Evolutionary conservation across 768 basidiomycete species (phyloP).

Genomic region (Scleroderma citrinum): DNA sequence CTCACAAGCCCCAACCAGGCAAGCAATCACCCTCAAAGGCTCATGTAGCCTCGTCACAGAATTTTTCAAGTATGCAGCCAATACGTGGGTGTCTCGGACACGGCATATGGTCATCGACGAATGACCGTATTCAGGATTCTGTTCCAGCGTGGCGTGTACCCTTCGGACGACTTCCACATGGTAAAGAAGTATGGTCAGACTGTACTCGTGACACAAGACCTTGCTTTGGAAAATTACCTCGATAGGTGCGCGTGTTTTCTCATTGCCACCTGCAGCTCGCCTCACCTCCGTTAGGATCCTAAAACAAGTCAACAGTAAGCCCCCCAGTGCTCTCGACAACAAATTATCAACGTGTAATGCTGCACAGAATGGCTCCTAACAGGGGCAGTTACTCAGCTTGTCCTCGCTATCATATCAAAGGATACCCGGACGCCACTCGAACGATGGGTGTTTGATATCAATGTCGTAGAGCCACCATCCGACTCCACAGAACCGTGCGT

Average conservation of each 20-base stretch:
- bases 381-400: constrained; percentile 88
- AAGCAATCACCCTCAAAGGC: constrained; percentile 92
- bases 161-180: constrained; percentile 98
- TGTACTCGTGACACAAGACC: constrained; percentile 90
- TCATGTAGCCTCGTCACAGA: constrained; percentile 92
- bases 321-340: background rate
- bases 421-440: constrained; percentile 89
- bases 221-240: constrained; percentile 91
- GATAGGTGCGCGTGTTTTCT: constrained; percentile 45
- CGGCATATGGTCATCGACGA: constrained; percentile 4
- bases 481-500: constrained; percentile 49
- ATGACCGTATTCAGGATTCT: constrained; percentile 56
- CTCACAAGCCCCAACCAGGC: constrained; percentile 46
- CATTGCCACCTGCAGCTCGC: background rate
- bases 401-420: constrained; percentile 93
- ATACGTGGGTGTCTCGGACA: constrained; percentile 60
- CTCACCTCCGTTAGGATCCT: constrained; percentile 59
- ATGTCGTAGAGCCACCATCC: constrained; percentile 62
- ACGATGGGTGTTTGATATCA: constrained; percentile 97
- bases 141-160: constrained; percentile 96
- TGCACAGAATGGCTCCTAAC: constrained; percentile 85
- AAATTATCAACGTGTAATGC: background rate
- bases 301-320: constrained; percentile 85
- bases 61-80: constrained; percentile 99
- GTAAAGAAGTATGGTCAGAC: constrained; percentile 99